Conservation (phyloP, 2,329 filamentous ascomycete species). For the Cladophialophora chaetospira region DNA sequence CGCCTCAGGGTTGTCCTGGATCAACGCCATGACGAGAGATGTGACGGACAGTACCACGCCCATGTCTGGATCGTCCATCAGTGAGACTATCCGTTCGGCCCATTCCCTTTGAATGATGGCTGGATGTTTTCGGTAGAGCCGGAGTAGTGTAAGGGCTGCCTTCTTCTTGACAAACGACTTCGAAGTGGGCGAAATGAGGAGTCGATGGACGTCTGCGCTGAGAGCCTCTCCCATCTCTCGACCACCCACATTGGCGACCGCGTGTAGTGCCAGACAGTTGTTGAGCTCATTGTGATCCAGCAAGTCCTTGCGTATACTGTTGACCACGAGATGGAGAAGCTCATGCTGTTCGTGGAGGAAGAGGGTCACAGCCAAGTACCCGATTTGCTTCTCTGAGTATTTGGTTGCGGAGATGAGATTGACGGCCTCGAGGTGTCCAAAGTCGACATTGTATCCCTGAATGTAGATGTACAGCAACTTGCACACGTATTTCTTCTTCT, state of each 20-base stretch:
- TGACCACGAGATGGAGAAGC: conserved; percentile 91
- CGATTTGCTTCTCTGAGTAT: conserved; percentile 99
- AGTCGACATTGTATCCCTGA: conserved; percentile 97
- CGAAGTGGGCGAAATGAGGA: conserved; percentile 90
- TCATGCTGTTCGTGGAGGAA: conserved; percentile 98
- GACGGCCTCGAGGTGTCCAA: conserved; percentile 96
- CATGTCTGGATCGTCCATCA: conserved; percentile 95
- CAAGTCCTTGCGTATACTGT: conserved; percentile 96
- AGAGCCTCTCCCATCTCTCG: conserved; percentile 96
- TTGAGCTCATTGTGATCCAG: conserved; percentile 95
- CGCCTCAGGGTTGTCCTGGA: conserved; percentile 89
- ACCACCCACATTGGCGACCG: conserved; percentile 95
- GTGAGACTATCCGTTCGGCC: conserved; percentile 96
- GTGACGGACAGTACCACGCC: conserved; percentile 94
- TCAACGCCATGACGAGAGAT: conserved; percentile 89
- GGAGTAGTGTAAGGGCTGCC: conserved; percentile 87
- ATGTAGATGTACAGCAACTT: conserved; percentile 99
- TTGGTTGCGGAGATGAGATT: conserved; percentile 96
- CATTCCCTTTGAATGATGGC: conserved; percentile 94
- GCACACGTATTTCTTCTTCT: conserved; percentile 99
- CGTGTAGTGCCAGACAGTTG: conserved; percentile 94
- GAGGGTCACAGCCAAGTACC: conserved; percentile 93
- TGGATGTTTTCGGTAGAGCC: conserved; percentile 91
- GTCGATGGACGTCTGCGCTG: conserved; percentile 84
- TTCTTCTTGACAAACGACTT: conserved; percentile 99